Conservation (phyloP, 305 asterid genomes). For the Lippia alba region DNA sequence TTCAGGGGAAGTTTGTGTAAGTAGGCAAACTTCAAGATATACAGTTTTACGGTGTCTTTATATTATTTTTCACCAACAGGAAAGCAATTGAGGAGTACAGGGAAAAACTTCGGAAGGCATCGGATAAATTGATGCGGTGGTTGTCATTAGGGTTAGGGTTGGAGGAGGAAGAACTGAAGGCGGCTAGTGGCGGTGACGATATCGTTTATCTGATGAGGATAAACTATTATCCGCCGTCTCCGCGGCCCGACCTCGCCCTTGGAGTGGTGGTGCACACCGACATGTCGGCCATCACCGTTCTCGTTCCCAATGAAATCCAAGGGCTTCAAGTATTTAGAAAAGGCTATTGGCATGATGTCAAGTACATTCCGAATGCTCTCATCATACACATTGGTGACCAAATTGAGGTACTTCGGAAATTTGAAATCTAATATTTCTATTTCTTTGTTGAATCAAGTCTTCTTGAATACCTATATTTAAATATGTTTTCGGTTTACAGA, state of each 20-base stretch:
- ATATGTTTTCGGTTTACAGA: conserved; percentile 32
- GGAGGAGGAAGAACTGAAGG: conserved; percentile 48
- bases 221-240: conserved; percentile 71
- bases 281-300: conserved; percentile 60
- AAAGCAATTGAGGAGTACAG: conserved; percentile 56
- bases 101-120: conserved; percentile 38
- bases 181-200: conserved; percentile 56
- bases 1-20: too few species aligned
- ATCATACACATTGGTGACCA: conserved; percentile 70
- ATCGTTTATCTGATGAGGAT: conserved; percentile 47
- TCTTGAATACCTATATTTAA: too few species aligned
- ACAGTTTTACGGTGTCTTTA: too few species aligned
- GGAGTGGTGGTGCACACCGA: conserved; percentile 78
- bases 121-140: conserved; percentile 39
- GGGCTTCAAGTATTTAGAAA: conserved; percentile 67
- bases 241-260: conserved; percentile 66
- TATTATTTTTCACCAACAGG: conserved; percentile 31
- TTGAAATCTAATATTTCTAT: background rate
- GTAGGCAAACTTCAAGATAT: too few species aligned
- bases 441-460: too few species aligned
- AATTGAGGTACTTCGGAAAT: conserved; percentile 48
- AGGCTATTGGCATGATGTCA: conserved; percentile 59
- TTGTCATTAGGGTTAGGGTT: conserved; percentile 58
- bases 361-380: conserved; percentile 65
- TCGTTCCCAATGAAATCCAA: conserved; percentile 68